Conservation (phyloP, 2,329 filamentous ascomycete genomes). For the Monosporascus sp. region DNA sequence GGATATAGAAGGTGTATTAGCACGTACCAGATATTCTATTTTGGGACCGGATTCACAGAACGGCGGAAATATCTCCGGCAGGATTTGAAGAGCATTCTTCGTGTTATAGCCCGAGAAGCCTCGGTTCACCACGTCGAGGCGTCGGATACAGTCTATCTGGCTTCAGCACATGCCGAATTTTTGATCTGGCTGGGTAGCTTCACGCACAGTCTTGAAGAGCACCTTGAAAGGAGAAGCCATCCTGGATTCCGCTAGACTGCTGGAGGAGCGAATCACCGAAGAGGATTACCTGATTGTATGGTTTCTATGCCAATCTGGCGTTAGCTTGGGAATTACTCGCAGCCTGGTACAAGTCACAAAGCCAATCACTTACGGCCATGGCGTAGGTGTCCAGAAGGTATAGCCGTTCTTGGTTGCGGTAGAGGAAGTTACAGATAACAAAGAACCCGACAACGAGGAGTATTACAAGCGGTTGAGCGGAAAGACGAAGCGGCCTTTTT, state of each 20-base stretch:
- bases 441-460: neutral
- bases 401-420: neutral
- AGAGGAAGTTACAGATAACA: neutral
- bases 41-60: slow-evolving; percentile 50
- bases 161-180: slow-evolving; percentile 4
- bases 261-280: slow-evolving; percentile 90
- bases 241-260: slow-evolving; percentile 50
- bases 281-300: slow-evolving; percentile 71
- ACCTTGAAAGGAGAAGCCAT: slow-evolving; percentile 70
- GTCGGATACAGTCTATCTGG: slow-evolving; percentile 62
- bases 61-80: slow-evolving; percentile 67
- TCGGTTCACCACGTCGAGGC: slow-evolving; percentile 81
- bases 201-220: slow-evolving; percentile 62
- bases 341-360: neutral
- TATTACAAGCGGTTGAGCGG: neutral
- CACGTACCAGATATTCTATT: slow-evolving; percentile 61
- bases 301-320: slow-evolving; percentile 28
- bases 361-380: slow-evolving; percentile 1
- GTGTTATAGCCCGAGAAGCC: slow-evolving; percentile 87
- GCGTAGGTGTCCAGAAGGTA: neutral
- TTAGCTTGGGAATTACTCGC: neutral
- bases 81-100: slow-evolving; percentile 61
- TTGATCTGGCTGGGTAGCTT: slow-evolving; percentile 1
- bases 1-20: neutral
- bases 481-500: too few relatives aligned